Evolutionary conservation across 2,329 filamentous ascomycete species (phyloP).

Genomic region (Drechslerella dactyloides): DNA sequence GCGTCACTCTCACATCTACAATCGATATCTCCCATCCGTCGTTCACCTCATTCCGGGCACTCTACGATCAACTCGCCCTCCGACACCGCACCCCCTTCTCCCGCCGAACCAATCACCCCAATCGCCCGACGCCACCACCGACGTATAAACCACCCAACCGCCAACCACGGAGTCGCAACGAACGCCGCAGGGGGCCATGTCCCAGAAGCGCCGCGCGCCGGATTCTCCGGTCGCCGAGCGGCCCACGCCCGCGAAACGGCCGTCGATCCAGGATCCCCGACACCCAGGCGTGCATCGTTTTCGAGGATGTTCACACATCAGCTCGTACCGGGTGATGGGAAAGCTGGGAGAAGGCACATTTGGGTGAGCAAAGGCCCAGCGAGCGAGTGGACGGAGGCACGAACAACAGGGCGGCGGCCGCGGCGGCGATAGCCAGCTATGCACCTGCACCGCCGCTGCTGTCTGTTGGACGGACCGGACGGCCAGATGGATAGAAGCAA

Average conservation of each 20-base stretch:
- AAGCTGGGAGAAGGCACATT: slow-evolving; percentile 96
- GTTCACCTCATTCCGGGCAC: background rate
- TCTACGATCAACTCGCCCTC: background rate
- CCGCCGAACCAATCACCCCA: background rate
- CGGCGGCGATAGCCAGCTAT: background rate
- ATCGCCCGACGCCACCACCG: background rate
- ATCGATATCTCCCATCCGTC: background rate
- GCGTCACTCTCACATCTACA: slow-evolving; percentile 5
- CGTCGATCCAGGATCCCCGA: slow-evolving; percentile 61
- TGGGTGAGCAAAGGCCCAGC: slow-evolving; percentile 66
- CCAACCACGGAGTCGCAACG: slow-evolving; percentile 39
- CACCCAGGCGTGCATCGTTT: slow-evolving; percentile 67
- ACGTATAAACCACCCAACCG: slow-evolving; percentile 8
- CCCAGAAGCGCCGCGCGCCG: slow-evolving; percentile 50
- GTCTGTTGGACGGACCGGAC: background rate
- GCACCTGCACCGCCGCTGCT: background rate
- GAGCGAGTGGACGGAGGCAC: background rate
- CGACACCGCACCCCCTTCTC: background rate
- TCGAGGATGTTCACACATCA: slow-evolving; percentile 81
- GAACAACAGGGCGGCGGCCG: too few relatives aligned
- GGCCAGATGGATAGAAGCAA: slow-evolving; percentile 11
- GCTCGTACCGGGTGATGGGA: slow-evolving; percentile 77
- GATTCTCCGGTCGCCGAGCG: slow-evolving; percentile 53
- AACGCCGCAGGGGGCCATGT: slow-evolving; percentile 47
- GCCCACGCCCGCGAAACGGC: slow-evolving; percentile 55